Evolutionary conservation across 805 yeast species (phyloP), one percentile per base, ranked within the genome.

Genomic region (Scheffersomyces coipomensis): DNA sequence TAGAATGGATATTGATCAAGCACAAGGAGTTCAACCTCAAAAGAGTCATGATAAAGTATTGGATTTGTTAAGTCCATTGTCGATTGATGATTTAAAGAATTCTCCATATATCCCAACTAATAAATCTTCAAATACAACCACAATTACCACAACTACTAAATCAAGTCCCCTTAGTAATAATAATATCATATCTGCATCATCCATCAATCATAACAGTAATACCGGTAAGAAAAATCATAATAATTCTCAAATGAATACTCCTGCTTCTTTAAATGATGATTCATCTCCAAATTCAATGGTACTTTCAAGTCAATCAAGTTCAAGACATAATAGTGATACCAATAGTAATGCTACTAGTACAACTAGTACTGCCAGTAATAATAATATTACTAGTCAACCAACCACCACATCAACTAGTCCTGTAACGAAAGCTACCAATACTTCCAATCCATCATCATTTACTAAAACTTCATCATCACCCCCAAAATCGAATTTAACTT

Each of bases 31-130:
- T n/a, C n/a, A n/a, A n/a, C n/a, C 17, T 27, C 5, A 4, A 5
- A 42, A 37, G 13, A 42, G 44, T 17, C 49, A 40, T 33, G 47
- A 47, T 30, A 58, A 58, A 32, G 61, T 60, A 23, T 51, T 66
- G 32, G 71, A 66, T 39, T 52, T 69, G 33, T 54, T 69, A 38
- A 66, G 70, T 45, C 75, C 75, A 9, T 53, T 69, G 16, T 56
- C 65, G 8, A 55, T 65, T 19, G 70, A 66, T 37, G 73, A 66
- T 46, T 43, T 61, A 40, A 58, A 63, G 33, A 60, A 55, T 29
- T 46, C 48, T 39, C 43, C 51, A 26, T 11, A 25, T n/a, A 27
- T 21, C n/a, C 22, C 23, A 27, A 15, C 30, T 12, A 27, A 17
- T 10, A 25, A 16, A n/a, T 18, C 40, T 18, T 16, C 34, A 10